Base-by-base conservation (phyloP, 441 rosid species). In the Gossypium gossypioides region DNA sequence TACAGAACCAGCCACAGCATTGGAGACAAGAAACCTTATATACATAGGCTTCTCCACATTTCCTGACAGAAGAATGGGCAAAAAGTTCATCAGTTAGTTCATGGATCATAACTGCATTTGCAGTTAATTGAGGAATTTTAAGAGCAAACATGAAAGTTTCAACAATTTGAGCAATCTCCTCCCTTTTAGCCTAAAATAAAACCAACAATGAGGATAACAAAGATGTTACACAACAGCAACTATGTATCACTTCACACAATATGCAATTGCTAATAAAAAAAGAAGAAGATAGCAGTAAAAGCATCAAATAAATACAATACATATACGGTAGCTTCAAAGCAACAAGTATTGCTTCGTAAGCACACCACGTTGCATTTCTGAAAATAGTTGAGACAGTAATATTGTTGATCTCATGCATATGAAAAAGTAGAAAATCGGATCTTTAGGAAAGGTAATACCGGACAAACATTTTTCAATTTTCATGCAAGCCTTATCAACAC, bases 1-100 rank as follows among this genome's bases (percentile, higher is more conserved):
- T 68, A 95, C 92, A 16, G 99, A 93, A 76, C 99, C 99, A 75
- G 99, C 99, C 9, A 93, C 91, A 19, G 98, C 90, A 86, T 95
- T 95, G 73, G 99, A 95, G 48, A 95, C 96, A 67, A 95, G 97
- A 81, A 95, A 92, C 84, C 91, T 85, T 57, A 88, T 62, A 73
- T 88, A 86, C n/a, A 97, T 87, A 6, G 95, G 79, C 87, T 87
- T 95, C 88, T 95, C 99, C 29, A 70, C 68, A 75, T 86, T 76
- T 73, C 89, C 99, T 92, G 85, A 68, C 60, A 80, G 48, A 61
- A 68, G 15, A 51, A 52, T 9, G 64, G 58, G 51, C 7, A 3
- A 44, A 44, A 59, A 21, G 10, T 2, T 7, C 3, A 56, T 40
- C 24, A 71, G 22, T 71, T 16, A 4, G 13, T 58, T 40, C 27